Conservation (phyloP, 2,329 filamentous ascomycete species). For the Shiraia sp. region DNA sequence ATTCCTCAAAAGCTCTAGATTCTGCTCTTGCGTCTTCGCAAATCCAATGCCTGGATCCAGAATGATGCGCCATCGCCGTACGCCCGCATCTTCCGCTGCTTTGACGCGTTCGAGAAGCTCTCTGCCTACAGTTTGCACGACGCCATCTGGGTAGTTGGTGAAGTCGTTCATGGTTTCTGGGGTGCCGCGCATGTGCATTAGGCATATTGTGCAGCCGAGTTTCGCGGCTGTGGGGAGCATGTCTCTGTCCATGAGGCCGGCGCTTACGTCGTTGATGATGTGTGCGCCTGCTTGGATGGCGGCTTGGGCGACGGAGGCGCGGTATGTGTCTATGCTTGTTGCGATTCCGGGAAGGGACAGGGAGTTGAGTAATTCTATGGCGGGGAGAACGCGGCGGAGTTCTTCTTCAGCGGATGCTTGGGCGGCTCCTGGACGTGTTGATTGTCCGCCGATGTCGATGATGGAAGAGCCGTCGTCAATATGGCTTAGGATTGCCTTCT, state of each 20-base stretch:
- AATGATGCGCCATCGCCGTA: conserved; percentile 91
- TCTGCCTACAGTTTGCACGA: conserved; percentile 65
- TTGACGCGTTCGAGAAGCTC: conserved; percentile 73
- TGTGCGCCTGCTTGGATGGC: conserved; percentile 81
- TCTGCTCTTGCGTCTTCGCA: conserved; percentile 80
- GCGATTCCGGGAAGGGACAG: conserved; percentile 65
- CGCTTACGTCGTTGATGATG: conserved; percentile 93
- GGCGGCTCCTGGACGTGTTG: conserved; percentile 75
- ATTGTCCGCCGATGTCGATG: conserved; percentile 92
- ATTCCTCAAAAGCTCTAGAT: conserved; percentile 74
- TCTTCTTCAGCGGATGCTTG: conserved; percentile 76
- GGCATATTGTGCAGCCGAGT: conserved; percentile 75
- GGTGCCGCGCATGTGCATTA: conserved; percentile 94
- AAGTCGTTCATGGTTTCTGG: conserved; percentile 78
- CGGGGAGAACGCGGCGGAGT: conserved; percentile 74
- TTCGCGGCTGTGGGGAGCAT: conserved; percentile 83
- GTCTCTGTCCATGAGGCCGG: conserved; percentile 72
- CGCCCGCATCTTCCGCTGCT: conserved; percentile 78
- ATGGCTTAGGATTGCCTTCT: conserved; percentile 62
- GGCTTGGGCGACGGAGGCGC: conserved; percentile 76
- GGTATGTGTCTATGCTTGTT: conserved; percentile 92
- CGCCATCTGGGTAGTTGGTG: conserved; percentile 65
- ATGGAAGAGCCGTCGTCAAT: conserved; percentile 75
- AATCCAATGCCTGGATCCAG: conserved; percentile 95
- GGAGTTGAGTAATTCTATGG: conserved; percentile 72